Conservation (phyloP, 2,329 filamentous ascomycete genomes). For the Diaporthe humulicola region DNA sequence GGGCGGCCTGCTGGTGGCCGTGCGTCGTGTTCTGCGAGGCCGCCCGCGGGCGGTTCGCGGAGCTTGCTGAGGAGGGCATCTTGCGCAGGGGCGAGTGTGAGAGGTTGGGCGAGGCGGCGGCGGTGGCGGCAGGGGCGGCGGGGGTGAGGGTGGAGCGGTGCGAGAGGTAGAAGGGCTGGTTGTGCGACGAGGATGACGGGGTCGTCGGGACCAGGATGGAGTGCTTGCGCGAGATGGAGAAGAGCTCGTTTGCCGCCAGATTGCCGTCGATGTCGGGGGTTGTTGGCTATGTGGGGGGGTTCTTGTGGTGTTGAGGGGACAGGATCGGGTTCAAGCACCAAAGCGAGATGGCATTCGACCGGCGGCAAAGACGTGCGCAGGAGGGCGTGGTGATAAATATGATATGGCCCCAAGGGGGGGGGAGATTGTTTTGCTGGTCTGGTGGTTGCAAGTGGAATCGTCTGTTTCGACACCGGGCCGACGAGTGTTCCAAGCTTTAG, state of each 20-base stretch:
- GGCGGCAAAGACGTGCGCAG: slow-evolving; percentile 24
- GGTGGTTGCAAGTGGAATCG: not conserved
- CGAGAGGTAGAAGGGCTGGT: slow-evolving; percentile 35
- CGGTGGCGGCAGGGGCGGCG: not conserved
- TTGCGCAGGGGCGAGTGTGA: slow-evolving; percentile 18
- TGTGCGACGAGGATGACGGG: slow-evolving; percentile 33
- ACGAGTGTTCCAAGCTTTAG: slow-evolving; percentile 12
- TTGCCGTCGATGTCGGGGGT: slow-evolving; percentile 31
- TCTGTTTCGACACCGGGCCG: slow-evolving; percentile 21
- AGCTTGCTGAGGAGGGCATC: slow-evolving; percentile 39
- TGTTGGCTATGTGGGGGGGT: slow-evolving; percentile 12
- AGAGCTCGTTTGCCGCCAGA: slow-evolving; percentile 39
- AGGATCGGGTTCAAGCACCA: slow-evolving; percentile 28
- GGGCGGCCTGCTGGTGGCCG: slow-evolving; percentile 38
- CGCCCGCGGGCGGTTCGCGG: slow-evolving; percentile 33
- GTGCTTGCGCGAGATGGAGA: slow-evolving; percentile 41
- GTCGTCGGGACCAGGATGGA: slow-evolving; percentile 39
- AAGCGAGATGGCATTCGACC: slow-evolving; percentile 27
- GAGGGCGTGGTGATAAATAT: not conserved
- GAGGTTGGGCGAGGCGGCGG: slow-evolving; percentile 16
- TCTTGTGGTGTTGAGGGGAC: slow-evolving; percentile 13
- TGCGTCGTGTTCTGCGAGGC: slow-evolving; percentile 38
- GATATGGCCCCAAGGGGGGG: not conserved
- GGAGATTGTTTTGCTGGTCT: not conserved
- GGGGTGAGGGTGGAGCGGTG: slow-evolving; percentile 36